Evolutionary conservation across 192 early-diverging fungal genomes (phyloP), one percentile per base, ranked within the genome.

Genomic region (Ramicandelaber brevisporus): DNA sequence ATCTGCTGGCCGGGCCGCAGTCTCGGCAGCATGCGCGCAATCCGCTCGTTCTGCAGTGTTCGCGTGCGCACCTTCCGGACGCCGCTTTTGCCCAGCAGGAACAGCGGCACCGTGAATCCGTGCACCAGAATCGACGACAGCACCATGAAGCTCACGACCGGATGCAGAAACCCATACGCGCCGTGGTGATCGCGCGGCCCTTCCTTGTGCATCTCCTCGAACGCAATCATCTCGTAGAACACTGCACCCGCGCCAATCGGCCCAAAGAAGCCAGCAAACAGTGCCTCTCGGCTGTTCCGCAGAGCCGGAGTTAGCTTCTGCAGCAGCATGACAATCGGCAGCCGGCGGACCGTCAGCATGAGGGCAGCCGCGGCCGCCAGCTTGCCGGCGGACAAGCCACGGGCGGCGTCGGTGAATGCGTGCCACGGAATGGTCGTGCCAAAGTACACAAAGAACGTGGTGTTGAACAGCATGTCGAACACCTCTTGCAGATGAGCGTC

Each of bases 191-290:
- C 29, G 18, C 44, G 38, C n/a, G n/a, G n/a, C n/a, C n/a, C n/a
- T 14, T 47, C 29, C 14, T 32, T 23, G 30, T 57, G 42, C 6
- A 36, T 30, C 1, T 48, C 30, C 11, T 52, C 4, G 14, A 53
- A 40, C 20, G 46, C 44, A 21, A 44, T 44, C 1, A 59, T 41
- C 32, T 58, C 53, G 35, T 72, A 75, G 27, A 54, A 75, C 5
- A 71, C 20, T 7, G 66, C 65, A 4, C 61, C 50, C 18, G 67
- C 71, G 7, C 74, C 78, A 27, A 92, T 76, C 3, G 84, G 84
- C 0, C 84, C 87, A 38, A 92, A 92, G 78, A 78, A 92, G 6
- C 83, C 82, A 6, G 66, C 68, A 43, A 84, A 84, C 3, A 73
- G 50, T 0, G 76, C 78, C 30, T 86, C 78, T 13, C 64, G 63